phyloP scores from a whole-genome alignment of 2,329 filamentous ascomycete species.

The Exophiala calicioides region DNA sequence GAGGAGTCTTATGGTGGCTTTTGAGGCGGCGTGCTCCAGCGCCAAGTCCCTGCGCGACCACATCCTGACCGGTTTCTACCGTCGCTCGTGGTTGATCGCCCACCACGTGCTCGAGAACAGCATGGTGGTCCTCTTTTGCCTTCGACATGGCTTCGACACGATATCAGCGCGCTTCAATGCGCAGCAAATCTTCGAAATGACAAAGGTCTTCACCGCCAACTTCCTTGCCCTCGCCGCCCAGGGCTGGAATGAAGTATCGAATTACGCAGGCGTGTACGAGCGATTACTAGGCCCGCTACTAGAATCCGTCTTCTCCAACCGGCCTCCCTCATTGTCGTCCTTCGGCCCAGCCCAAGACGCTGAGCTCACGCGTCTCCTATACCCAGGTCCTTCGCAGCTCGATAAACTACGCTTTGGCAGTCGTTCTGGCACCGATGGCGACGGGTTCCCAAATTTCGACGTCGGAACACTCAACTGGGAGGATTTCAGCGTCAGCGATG shows the following conservation, averaged over 20 bases:
- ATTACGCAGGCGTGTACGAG: constrained; percentile 35
- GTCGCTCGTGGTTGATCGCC: constrained; percentile 32
- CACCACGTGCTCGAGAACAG: constrained; percentile 33
- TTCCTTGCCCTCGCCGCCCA: constrained; percentile 36
- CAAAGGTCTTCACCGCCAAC: constrained; percentile 38
- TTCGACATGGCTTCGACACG: constrained; percentile 36
- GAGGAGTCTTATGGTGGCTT: constrained; percentile 32
- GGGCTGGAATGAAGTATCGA: constrained; percentile 37
- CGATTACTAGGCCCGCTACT: constrained; percentile 36
- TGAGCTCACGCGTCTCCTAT: constrained; percentile 31
- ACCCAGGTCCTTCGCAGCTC: constrained; percentile 32
- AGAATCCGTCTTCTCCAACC: constrained; percentile 35
- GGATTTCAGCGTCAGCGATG: constrained; percentile 32
- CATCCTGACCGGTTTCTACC: constrained; percentile 32
- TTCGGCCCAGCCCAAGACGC: constrained; percentile 33
- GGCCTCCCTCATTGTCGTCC: constrained; percentile 28
- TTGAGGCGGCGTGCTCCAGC: constrained; percentile 31
- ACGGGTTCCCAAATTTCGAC: constrained; percentile 40
- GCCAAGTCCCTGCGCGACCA: constrained; percentile 32
- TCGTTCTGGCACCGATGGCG: constrained; percentile 36
- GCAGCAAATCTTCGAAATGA: constrained; percentile 37
- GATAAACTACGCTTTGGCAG: constrained; percentile 32
- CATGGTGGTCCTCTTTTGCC: constrained; percentile 36
- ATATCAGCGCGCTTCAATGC: constrained; percentile 34
- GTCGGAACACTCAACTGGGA: constrained; percentile 31